Percentiles rank a stretch among this genome's conserved stretches.
Evolutionary conservation across 2,329 filamentous ascomycete genomes (phyloP).

Genomic region (Hypoxylon sp.): DNA sequence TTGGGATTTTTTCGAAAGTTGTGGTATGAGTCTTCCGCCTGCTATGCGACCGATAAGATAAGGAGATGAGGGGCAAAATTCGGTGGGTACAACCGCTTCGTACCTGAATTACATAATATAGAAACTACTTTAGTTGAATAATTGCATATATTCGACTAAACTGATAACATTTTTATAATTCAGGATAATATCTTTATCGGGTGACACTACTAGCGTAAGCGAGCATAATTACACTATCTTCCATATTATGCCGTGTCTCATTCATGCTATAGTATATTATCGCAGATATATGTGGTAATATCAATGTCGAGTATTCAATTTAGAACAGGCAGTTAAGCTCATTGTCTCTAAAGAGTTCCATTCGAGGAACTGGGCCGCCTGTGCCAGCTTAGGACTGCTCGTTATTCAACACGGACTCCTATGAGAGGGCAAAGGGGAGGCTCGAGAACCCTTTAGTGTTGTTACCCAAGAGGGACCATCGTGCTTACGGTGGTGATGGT

Average conservation of each 20-base stretch:
- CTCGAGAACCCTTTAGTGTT: background rate
- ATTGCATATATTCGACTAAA: background rate
- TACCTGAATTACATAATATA: constrained; percentile 5
- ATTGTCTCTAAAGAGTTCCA: background rate
- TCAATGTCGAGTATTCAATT: background rate
- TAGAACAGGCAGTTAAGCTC: background rate
- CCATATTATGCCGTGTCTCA: background rate
- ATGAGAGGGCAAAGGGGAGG: background rate
- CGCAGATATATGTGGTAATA: background rate
- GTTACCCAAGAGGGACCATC: background rate
- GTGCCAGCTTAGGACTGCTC: background rate
- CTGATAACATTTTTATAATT: background rate
- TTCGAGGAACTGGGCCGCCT: background rate
- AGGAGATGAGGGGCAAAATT: constrained; percentile 46
- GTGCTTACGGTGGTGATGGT: background rate
- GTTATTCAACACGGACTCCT: background rate
- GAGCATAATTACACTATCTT: background rate
- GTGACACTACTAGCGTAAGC: background rate
- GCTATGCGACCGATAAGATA: constrained; percentile 45
- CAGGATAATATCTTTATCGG: background rate
- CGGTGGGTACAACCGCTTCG: constrained; percentile 7
- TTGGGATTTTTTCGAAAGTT: constrained; percentile 47
- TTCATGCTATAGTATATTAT: constrained; percentile 4
- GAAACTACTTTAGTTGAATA: background rate
- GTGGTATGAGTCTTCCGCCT: constrained; percentile 46